phyloP scores from a whole-genome alignment of 2,329 filamentous ascomycete genomes.

The Cladophialophora bantiana region DNA sequence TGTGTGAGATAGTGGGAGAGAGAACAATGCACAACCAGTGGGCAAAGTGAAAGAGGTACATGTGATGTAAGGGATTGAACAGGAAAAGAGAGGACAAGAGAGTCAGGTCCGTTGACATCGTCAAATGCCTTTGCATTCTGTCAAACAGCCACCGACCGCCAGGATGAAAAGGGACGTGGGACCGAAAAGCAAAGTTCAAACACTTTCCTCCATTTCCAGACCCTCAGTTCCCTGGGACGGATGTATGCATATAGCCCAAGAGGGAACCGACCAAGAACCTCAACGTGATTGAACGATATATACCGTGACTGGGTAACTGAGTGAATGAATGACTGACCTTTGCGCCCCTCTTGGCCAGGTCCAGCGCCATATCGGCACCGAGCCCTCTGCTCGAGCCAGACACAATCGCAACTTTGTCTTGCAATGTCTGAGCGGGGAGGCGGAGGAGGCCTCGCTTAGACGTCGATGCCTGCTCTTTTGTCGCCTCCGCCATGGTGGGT shows the following conservation, averaged over 20 bases:
- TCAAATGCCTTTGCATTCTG: too few species aligned
- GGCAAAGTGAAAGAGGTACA: neutral
- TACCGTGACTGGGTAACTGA: too few species aligned
- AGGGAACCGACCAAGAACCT: too few species aligned
- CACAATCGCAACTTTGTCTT: constrained; percentile 51
- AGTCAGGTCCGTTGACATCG: too few species aligned
- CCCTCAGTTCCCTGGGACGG: too few species aligned
- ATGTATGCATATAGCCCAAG: too few species aligned
- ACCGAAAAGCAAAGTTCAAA: neutral
- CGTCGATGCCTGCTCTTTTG: neutral
- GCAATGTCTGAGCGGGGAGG: constrained; percentile 25
- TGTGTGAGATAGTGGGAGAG: neutral
- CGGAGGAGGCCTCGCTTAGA: neutral
- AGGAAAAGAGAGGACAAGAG: neutral
- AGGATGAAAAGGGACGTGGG: neutral
- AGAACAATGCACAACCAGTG: neutral
- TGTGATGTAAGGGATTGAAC: neutral
- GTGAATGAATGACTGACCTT: constrained; percentile 47
- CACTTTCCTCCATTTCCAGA: too few species aligned
- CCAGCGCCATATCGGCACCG: constrained; percentile 56
- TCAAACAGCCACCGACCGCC: neutral
- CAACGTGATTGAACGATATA: too few species aligned
- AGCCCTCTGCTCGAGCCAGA: constrained; percentile 57
- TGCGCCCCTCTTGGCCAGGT: constrained; percentile 50
- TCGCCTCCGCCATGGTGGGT: neutral